A percentile compares a stretch with the other conserved stretches of the same genome.
phyloP scores from a whole-genome alignment of 768 basidiomycete genomes.

The Trametes villosa region DNA sequence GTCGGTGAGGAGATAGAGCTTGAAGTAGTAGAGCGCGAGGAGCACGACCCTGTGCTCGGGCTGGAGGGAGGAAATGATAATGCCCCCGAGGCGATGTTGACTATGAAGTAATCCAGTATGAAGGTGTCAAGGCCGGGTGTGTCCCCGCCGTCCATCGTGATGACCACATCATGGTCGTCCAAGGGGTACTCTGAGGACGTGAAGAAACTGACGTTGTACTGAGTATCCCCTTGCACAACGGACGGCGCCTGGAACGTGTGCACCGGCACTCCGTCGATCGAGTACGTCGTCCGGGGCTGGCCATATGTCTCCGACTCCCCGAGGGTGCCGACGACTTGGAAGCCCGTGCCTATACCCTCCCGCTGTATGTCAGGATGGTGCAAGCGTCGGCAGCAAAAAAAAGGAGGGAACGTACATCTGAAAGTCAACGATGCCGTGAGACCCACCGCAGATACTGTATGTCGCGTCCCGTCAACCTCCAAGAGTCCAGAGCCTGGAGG shows the following conservation, averaged over 20 bases:
- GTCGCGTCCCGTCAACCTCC: conserved; percentile 11
- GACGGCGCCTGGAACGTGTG: background rate
- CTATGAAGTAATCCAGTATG: conserved; percentile 14
- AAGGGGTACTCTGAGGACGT: background rate
- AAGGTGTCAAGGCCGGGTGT: conserved; percentile 3
- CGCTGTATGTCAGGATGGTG: background rate
- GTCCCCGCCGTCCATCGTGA: conserved; percentile 4
- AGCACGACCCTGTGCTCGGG: no score
- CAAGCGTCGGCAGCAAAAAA: background rate
- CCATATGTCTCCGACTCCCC: background rate
- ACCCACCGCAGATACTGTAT: background rate
- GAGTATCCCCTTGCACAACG: background rate
- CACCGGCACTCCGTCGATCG: conserved; percentile 1
- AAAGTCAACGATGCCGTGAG: background rate
- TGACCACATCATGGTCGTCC: conserved; percentile 1
- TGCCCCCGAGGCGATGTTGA: no score
- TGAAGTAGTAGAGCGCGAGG: no score
- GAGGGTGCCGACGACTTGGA: conserved; percentile 8
- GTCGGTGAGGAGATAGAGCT: no score
- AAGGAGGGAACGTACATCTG: background rate
- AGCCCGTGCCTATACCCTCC: conserved; percentile 8
- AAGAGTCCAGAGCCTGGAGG: background rate
- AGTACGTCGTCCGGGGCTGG: conserved; percentile 2
- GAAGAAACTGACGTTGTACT: conserved; percentile 13
- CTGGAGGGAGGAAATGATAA: conserved; percentile 24